Percentiles rank a stretch among this genome's conserved stretches.
Conservation (phyloP, 176 grass and related monocot species). For the Secale cereale region DNA sequence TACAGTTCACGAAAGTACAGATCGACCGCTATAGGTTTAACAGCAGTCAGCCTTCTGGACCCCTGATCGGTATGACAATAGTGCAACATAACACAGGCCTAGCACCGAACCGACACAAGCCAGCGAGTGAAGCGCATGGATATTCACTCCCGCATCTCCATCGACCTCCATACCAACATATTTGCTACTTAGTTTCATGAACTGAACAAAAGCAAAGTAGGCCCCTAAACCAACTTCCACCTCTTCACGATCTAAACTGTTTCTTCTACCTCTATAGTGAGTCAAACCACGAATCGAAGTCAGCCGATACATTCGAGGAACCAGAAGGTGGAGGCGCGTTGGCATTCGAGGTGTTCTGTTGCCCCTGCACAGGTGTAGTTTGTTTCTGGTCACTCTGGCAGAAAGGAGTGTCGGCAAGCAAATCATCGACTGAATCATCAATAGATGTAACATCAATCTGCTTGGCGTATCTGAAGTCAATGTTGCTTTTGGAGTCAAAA, state of each 20-base stretch:
- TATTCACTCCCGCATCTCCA: background rate
- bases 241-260: background rate
- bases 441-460: constrained; percentile 28
- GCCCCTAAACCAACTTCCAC: background rate
- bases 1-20: background rate
- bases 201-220: background rate
- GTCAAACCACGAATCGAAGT: constrained; percentile 95
- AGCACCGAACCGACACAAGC: background rate
- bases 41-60: constrained; percentile 1
- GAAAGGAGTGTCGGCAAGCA: constrained; percentile 31
- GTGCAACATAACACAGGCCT: background rate
- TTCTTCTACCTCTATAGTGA: constrained; percentile 28
- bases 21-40: background rate
- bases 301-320: constrained; percentile 28
- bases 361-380: background rate
- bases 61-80: background rate
- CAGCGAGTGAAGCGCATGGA: background rate
- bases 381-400: constrained; percentile 36
- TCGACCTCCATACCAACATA: too few species aligned
- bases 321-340: constrained; percentile 11
- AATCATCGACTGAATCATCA: constrained; percentile 49
- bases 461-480: background rate
- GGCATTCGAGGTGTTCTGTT: constrained; percentile 1
- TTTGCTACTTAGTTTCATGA: background rate
- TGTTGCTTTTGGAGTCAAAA: background rate